Base-by-base conservation (phyloP, 345 rosid species). In the Melaleuca quinquenervia region DNA sequence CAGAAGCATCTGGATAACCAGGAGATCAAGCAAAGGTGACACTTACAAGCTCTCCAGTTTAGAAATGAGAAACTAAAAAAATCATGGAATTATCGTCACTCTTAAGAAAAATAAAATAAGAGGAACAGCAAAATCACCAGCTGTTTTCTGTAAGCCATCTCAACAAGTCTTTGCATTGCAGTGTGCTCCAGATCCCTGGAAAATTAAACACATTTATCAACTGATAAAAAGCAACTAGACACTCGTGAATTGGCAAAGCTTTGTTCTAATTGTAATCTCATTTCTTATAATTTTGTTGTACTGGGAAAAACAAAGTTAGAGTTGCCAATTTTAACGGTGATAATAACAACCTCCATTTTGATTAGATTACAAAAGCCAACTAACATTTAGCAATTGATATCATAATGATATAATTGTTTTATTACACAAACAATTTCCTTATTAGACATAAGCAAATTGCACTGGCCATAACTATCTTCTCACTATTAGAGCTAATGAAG, bases 161-260 rank as follows among this genome's bases (percentile, higher is more conserved):
- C 95, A 84, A 93, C 92, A 74, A 92, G 93, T 84, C 87, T 91
- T 87, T 91, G 86, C 93, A 92, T 89, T n/a, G 93, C 95, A 85
- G 88, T 86, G 86, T 86, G 91, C 91, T 93, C 93, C 60, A 89
- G 90, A 87, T 41, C 85, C 90, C 94, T 92, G 91, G 52, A 56
- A 62, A 50, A 50, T 11, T 32, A 82, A 87, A 86, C 51, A 74
- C 49, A 54, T 70, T 15, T 45, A 26, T 80, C 80, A 51, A 82
- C 27, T 20, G 41, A 18, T 53, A 9, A 82, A 60, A 56, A 52
- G 22, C 86, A 58, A 54, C 49, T 49, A 70, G 24, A 70, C 45
- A 70, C 45, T 29, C 18, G 44, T 21, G 45, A 70, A 70, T 70
- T 54, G 32, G 78, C 78, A 18, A 32, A 70, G 45, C 48, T 70